Evolutionary conservation across 352 stramenopile genomes (phyloP).

Genomic region (Globisporangium yorkense): DNA sequence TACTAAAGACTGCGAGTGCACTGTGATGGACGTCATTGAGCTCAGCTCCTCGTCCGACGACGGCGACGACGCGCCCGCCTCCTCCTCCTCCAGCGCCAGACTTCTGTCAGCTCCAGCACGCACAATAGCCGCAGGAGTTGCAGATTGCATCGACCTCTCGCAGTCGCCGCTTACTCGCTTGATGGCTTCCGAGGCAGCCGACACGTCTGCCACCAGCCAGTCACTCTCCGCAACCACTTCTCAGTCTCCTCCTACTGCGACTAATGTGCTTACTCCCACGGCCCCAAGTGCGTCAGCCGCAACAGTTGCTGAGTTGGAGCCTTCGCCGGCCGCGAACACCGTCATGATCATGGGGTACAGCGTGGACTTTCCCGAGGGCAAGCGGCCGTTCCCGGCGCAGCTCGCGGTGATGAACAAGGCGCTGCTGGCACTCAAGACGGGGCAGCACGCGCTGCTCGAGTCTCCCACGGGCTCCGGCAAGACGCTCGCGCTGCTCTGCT

Average conservation of each 20-base stretch:
- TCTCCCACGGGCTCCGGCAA: slow-evolving; percentile 82
- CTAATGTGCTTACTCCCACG: background rate
- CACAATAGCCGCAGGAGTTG: background rate
- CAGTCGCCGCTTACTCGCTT: too few relatives aligned
- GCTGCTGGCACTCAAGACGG: slow-evolving; percentile 67
- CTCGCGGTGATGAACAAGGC: slow-evolving; percentile 87
- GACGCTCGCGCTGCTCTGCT: slow-evolving; percentile 81
- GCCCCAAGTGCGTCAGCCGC: background rate
- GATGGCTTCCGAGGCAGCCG: background rate
- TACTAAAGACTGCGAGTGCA: too few relatives aligned
- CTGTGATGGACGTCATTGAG: background rate
- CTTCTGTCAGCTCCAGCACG: too few relatives aligned
- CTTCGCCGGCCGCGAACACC: slow-evolving; percentile 4
- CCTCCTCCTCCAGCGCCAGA: background rate
- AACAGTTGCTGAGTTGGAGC: background rate
- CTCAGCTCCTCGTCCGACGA: background rate
- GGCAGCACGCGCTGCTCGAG: slow-evolving; percentile 80
- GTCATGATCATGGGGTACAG: slow-evolving; percentile 85
- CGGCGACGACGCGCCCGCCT: too few relatives aligned
- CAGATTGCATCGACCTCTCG: background rate
- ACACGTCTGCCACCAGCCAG: background rate
- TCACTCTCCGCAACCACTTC: background rate
- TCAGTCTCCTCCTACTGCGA: too few relatives aligned
- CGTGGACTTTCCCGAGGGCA: slow-evolving; percentile 72
- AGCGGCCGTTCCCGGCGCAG: slow-evolving; percentile 80